Percentiles rank a stretch among this genome's conserved stretches.
Conservation (phyloP, 2,329 filamentous ascomycete species). For the Paecilomyces sp. region DNA sequence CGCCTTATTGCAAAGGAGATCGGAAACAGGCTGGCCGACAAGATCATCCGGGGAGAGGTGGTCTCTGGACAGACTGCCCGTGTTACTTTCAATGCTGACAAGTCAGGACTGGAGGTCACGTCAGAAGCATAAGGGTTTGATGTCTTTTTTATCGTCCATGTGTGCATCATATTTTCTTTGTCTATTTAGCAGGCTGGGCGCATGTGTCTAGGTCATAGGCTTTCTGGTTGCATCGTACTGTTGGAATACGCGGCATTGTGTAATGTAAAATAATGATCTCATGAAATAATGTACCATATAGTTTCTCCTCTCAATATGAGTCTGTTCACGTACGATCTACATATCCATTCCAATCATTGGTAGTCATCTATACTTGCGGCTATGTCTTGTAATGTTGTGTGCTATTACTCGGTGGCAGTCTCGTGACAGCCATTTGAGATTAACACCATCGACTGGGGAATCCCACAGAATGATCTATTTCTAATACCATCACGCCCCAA, state of each 20-base stretch:
- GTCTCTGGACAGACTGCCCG: slow-evolving; percentile 66
- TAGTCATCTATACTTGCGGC: no score
- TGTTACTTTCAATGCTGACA: slow-evolving; percentile 60
- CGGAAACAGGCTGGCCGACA: slow-evolving; percentile 79
- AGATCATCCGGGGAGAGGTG: slow-evolving; percentile 80
- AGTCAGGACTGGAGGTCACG: slow-evolving; percentile 49
- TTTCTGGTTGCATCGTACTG: not conserved
- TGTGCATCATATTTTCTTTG: slow-evolving; percentile 2
- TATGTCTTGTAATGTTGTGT: not conserved
- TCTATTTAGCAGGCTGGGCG: not conserved
- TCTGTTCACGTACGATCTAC: not conserved
- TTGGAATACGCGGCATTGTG: not conserved
- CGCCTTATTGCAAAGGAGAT: slow-evolving; percentile 85
- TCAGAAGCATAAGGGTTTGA: slow-evolving; percentile 10
- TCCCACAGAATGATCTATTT: not conserved
- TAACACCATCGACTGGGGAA: not conserved
- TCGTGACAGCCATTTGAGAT: not conserved
- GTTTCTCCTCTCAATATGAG: not conserved
- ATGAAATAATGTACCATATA: not conserved
- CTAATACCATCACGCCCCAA: not conserved
- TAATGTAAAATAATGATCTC: not conserved
- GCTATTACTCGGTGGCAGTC: not conserved
- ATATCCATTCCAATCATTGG: not conserved
- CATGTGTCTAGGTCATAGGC: not conserved
- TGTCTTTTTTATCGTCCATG: not conserved